phyloP scores from a whole-genome alignment of 2,329 filamentous ascomycete species.

The Graphilbum fragrans region DNA sequence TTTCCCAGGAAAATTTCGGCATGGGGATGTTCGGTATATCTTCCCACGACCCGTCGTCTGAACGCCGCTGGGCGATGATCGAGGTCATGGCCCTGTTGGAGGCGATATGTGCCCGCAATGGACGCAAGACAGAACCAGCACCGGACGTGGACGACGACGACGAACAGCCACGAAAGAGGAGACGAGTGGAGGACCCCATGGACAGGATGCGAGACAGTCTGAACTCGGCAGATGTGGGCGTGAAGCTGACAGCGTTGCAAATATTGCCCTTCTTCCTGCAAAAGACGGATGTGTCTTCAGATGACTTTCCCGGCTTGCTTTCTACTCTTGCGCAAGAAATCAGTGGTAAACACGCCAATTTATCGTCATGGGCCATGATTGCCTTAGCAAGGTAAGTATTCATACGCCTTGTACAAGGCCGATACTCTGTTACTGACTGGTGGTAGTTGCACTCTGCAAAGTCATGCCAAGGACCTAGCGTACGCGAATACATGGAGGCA shows the following conservation, averaged over 20 bases:
- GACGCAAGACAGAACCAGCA: constrained; percentile 9
- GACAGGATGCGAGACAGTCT: constrained; percentile 38
- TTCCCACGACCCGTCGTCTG: constrained; percentile 38
- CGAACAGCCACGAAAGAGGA: constrained; percentile 40
- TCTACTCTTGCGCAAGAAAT: constrained; percentile 45
- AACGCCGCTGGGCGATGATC: constrained; percentile 48
- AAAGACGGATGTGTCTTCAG: constrained; percentile 28
- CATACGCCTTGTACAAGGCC: neutral
- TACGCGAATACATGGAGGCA: constrained; percentile 51
- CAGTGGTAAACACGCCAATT: constrained; percentile 53
- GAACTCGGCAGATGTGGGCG: constrained; percentile 27
- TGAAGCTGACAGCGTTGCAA: constrained; percentile 41
- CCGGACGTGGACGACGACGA: constrained; percentile 14
- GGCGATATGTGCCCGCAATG: constrained; percentile 24
- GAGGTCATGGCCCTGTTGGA: constrained; percentile 49
- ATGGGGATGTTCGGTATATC: constrained; percentile 40
- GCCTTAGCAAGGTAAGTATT: constrained; percentile 59
- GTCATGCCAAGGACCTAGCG: constrained; percentile 22
- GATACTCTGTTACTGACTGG: neutral
- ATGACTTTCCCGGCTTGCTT: constrained; percentile 44
- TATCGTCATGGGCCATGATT: constrained; percentile 74
- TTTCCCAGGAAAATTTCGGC: constrained; percentile 31
- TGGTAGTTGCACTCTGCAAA: constrained; percentile 33
- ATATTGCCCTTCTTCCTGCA: constrained; percentile 45
- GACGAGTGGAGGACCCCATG: constrained; percentile 27